Conservation (phyloP, 177 flowering plant species). For the Tripterygium wilfordii region DNA sequence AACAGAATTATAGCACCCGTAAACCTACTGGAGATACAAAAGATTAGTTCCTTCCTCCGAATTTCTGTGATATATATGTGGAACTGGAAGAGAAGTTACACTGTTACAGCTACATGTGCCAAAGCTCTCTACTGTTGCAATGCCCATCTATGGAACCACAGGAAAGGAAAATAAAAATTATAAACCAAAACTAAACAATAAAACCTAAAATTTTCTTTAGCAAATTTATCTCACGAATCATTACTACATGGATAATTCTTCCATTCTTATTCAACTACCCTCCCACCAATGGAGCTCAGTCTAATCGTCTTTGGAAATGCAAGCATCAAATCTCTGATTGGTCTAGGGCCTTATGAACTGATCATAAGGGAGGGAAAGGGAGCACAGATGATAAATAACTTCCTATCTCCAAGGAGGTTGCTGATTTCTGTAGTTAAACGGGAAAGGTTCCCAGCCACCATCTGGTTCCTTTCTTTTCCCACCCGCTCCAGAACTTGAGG, state of each 20-base stretch:
- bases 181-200: constrained; percentile 18
- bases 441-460: constrained; percentile 62
- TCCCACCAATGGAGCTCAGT: constrained; percentile 21
- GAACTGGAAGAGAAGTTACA: too few species aligned
- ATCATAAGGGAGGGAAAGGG: constrained; percentile 18
- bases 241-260: constrained; percentile 20
- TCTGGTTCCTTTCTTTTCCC: constrained; percentile 85
- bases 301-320: too few species aligned
- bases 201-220: constrained; percentile 20
- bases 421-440: constrained; percentile 38
- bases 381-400: constrained; percentile 7
- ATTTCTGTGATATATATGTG: constrained; percentile 37
- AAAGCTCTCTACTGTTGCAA: constrained; percentile 29
- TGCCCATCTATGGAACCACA: constrained; percentile 30
- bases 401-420: constrained; percentile 49
- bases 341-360: constrained; percentile 16
- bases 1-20: too few species aligned
- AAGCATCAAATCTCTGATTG: too few species aligned
- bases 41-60: constrained; percentile 12
- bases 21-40: too few species aligned
- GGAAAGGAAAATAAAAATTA: constrained; percentile 5
- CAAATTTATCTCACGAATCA: constrained; percentile 40
- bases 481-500: constrained; percentile 44
- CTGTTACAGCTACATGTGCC: too few species aligned
- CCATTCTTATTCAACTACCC: constrained; percentile 35